Conservation (phyloP, 306 rosid species). For the Malus domestica region ASM211411v1 NC_041796.1:11067001-11067500, state of each 20-base stretch:
- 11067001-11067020: constrained; percentile 27
- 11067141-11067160: constrained; percentile 34
- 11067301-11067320: constrained; percentile 41
- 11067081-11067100: constrained; percentile 5
- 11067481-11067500: neutral
- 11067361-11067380: constrained; percentile 67
- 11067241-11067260: constrained; percentile 50
- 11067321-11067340: constrained; percentile 48
- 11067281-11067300: constrained; percentile 50
- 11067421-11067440: neutral
- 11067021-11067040: constrained; percentile 8
- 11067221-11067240: constrained; percentile 21
- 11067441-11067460: neutral
- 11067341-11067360: constrained; percentile 67
- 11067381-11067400: neutral
- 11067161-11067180: constrained; percentile 50
- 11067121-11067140: constrained; percentile 28
- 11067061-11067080: constrained; percentile 16
- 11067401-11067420: neutral
- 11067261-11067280: constrained; percentile 61
- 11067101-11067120: constrained; percentile 19
- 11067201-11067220: neutral
- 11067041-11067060: constrained; percentile 12
- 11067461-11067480: neutral
- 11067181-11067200: constrained; percentile 19